Percentiles rank a stretch among this genome's conserved stretches.
Evolutionary conservation across 2,329 filamentous ascomycete genomes (phyloP).

Genomic region (Didymella sp.): DNA sequence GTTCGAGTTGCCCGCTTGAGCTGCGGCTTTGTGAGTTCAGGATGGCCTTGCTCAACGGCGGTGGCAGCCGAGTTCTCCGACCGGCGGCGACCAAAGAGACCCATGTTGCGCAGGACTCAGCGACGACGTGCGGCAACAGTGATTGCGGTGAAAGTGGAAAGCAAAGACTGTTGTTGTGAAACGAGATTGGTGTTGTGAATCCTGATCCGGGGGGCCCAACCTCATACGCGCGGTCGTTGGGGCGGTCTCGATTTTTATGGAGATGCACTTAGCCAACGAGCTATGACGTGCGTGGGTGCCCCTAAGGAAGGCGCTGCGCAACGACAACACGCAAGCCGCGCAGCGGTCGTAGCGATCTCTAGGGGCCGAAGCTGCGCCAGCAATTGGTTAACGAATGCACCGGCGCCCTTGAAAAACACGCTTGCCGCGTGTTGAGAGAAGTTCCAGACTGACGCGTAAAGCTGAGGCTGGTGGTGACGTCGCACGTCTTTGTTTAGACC

Average conservation of each 20-base stretch:
- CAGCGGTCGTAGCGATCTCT: conserved; percentile 9
- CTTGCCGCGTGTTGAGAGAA: conserved; percentile 17
- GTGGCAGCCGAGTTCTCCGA: conserved; percentile 31
- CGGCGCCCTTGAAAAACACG: conserved; percentile 8
- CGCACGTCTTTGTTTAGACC: conserved; percentile 12
- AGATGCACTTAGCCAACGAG: conserved; percentile 12
- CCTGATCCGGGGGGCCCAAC: conserved; percentile 13
- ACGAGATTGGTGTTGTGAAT: conserved; percentile 5
- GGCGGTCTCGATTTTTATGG: conserved; percentile 23
- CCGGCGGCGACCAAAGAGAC: conserved; percentile 36
- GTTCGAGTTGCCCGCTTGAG: conserved; percentile 54
- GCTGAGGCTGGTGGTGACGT: conserved; percentile 20
- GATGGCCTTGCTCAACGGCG: conserved; percentile 23
- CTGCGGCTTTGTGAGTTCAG: conserved; percentile 46
- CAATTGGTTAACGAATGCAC: conserved; percentile 14
- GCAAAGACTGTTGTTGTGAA: conserved; percentile 13
- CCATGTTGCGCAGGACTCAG: conserved; percentile 3
- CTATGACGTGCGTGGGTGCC: conserved; percentile 20
- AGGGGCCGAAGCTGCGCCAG: conserved; percentile 7
- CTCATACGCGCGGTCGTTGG: conserved; percentile 20
- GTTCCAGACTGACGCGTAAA: conserved; percentile 18
- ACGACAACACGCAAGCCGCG: conserved; percentile 20
- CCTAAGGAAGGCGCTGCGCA: conserved; percentile 17
- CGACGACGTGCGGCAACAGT: not conserved
- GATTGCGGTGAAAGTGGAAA: not conserved